phyloP scores from a whole-genome alignment of 768 basidiomycete species.

The Pleurotus tuber-regium region DNA sequence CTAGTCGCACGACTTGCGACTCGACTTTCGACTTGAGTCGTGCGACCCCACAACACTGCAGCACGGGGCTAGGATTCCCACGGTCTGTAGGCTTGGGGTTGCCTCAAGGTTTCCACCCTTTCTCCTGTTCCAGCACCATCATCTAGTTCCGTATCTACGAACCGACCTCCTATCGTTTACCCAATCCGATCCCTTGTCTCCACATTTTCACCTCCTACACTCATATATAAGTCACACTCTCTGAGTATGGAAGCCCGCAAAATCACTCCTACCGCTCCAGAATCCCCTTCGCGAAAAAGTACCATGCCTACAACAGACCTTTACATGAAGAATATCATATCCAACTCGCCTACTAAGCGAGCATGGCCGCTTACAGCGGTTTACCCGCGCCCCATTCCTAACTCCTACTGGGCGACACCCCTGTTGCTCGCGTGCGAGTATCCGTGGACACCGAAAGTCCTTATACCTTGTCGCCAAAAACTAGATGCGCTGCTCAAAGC shows the following conservation, averaged over 20 bases:
- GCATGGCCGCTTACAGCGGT: slow-evolving; percentile 19
- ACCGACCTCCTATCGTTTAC: not conserved
- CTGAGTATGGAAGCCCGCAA: not conserved
- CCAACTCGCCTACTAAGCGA: slow-evolving; percentile 16
- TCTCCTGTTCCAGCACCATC: not conserved
- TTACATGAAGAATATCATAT: not conserved
- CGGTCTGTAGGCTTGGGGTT: not conserved
- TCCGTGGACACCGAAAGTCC: slow-evolving; percentile 60
- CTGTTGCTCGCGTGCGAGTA: slow-evolving; percentile 78
- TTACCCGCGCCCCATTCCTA: slow-evolving; percentile 65
- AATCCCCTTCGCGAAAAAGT: not conserved
- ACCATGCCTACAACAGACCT: not conserved
- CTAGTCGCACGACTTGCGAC: too few species aligned
- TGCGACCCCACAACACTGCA: not conserved
- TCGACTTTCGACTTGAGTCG: too few species aligned
- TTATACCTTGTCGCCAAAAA: slow-evolving; percentile 54
- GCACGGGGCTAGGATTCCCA: slow-evolving; percentile 2
- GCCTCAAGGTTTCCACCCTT: slow-evolving; percentile 1
- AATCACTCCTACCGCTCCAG: not conserved
- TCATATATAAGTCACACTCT: not conserved
- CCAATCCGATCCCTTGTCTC: slow-evolving; percentile 1
- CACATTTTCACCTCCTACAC: slow-evolving; percentile 3
- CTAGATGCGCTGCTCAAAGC: slow-evolving; percentile 69
- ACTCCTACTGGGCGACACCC: slow-evolving; percentile 81
- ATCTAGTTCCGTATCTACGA: slow-evolving; percentile 7